Conservation (phyloP, 2,329 filamentous ascomycete genomes). For the Fusarium poae region DNA sequence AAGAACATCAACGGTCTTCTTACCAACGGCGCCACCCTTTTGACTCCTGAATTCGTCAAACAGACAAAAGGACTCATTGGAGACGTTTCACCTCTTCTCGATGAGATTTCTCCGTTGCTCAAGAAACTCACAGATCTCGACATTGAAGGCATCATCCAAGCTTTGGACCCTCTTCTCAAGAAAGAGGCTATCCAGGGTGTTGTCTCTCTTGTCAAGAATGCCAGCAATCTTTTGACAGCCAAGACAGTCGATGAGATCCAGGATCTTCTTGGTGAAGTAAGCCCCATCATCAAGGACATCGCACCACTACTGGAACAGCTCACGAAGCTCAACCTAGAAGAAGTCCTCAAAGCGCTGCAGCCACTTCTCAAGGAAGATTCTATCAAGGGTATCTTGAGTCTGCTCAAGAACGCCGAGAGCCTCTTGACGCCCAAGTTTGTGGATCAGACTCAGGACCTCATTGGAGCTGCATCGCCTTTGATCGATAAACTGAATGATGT, state of each 20-base stretch:
- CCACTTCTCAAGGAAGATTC: constrained; percentile 51
- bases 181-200: constrained; percentile 48
- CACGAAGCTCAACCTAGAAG: constrained; percentile 53
- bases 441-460: constrained; percentile 38
- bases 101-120: constrained; percentile 50
- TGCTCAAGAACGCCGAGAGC: constrained; percentile 53
- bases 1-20: constrained; percentile 53
- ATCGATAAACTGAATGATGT: constrained; percentile 27
- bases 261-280: constrained; percentile 53
- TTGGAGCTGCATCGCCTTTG: constrained; percentile 28
- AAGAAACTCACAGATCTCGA: constrained; percentile 52
- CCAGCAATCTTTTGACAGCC: constrained; percentile 40
- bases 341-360: constrained; percentile 51
- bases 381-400: constrained; percentile 39
- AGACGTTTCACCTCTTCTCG: constrained; percentile 52
- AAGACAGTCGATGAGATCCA: constrained; percentile 48
- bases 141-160: constrained; percentile 50
- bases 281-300: constrained; percentile 48
- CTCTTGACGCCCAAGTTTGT: constrained; percentile 46
- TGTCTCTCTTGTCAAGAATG: constrained; percentile 46
- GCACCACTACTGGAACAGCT: constrained; percentile 43
- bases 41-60: constrained; percentile 49
- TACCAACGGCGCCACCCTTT: constrained; percentile 54
- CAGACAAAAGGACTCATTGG: constrained; percentile 43
- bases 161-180: constrained; percentile 47